A percentile compares a stretch with the other conserved stretches of the same genome.
Evolutionary conservation across 345 rosid genomes (phyloP).

Genomic region (thale cress (Arabidopsis thaliana)): TAIR10.1 NC_003070.9:27950501-27951000

Average conservation of each 20-base stretch:
- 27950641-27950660: conserved; percentile 62
- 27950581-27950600: conserved; percentile 87
- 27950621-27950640: conserved; percentile 61
- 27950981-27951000: conserved; percentile 59
- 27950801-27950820: conserved; percentile 90
- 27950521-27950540: conserved; percentile 80
- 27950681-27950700: conserved; percentile 55
- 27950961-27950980: conserved; percentile 64
- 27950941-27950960: conserved; percentile 64
- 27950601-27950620: conserved; percentile 73
- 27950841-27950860: conserved; percentile 78
- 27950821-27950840: conserved; percentile 75
- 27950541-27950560: conserved; percentile 91
- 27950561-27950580: conserved; percentile 96
- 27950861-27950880: conserved; percentile 82
- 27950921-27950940: conserved; percentile 59
- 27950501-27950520: conserved; percentile 73
- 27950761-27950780: conserved; percentile 73
- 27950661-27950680: conserved; percentile 67
- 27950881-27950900: conserved; percentile 69
- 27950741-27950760: conserved; percentile 60
- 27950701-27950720: conserved; percentile 61
- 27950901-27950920: conserved; percentile 71
- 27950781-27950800: conserved; percentile 80
- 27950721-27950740: conserved; percentile 86